Evolutionary conservation across 1,139 yeast species (phyloP).

Genomic region (Eremothecium coryli): DNA sequence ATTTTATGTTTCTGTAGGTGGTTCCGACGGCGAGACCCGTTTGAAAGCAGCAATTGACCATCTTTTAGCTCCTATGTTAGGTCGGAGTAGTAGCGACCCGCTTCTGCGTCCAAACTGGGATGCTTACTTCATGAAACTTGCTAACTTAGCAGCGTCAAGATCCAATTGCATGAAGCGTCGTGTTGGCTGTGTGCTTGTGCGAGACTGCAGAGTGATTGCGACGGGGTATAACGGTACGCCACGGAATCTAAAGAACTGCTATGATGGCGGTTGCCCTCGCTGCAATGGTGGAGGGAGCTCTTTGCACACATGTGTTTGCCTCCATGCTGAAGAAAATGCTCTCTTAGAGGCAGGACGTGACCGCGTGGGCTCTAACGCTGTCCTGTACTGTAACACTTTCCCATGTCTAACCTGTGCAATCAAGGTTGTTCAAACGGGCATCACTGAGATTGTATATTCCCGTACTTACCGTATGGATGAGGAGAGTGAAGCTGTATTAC

Average conservation of each 20-base stretch:
- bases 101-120: slow-evolving; percentile 94
- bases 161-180: slow-evolving; percentile 95
- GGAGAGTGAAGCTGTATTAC: slow-evolving; percentile 58
- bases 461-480: slow-evolving; percentile 89
- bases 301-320: slow-evolving; percentile 76
- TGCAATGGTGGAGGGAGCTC: slow-evolving; percentile 60
- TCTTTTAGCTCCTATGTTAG: slow-evolving; percentile 36
- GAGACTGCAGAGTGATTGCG: slow-evolving; percentile 79
- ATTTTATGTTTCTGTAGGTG: slow-evolving; percentile 48
- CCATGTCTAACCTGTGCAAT: slow-evolving; percentile 95
- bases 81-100: slow-evolving; percentile 24
- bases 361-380: slow-evolving; percentile 54
- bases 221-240: slow-evolving; percentile 99
- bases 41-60: slow-evolving; percentile 44
- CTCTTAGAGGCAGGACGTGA: slow-evolving; percentile 89
- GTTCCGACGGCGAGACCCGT: slow-evolving; percentile 40
- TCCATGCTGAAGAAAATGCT: slow-evolving; percentile 97
- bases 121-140: slow-evolving; percentile 84
- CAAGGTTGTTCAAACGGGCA: slow-evolving; percentile 88
- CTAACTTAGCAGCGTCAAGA: slow-evolving; percentile 85
- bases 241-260: slow-evolving; percentile 75
- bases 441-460: slow-evolving; percentile 86
- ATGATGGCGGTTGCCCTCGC: slow-evolving; percentile 88
- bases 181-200: slow-evolving; percentile 90
- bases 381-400: slow-evolving; percentile 88